Evolutionary conservation across 202 grass and related monocot species (phyloP).

Genomic region (Sporobolus alterniflorus): DNA sequence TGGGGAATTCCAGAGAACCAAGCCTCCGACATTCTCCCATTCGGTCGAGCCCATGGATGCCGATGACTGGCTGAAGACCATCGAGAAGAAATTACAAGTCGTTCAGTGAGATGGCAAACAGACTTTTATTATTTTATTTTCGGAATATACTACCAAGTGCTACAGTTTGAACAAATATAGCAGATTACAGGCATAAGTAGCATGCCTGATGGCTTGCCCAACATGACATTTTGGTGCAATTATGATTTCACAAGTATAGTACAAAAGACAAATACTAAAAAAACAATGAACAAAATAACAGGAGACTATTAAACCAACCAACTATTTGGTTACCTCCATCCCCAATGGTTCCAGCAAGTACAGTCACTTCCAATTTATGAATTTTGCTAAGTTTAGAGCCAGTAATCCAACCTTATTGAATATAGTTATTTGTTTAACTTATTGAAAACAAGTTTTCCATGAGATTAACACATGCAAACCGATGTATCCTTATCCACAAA

Average conservation of each 20-base stretch:
- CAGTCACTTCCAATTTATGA: background rate
- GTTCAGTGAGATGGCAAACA: background rate
- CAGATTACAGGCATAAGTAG: background rate
- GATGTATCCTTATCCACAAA: background rate
- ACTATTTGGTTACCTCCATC: background rate
- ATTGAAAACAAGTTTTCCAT: background rate
- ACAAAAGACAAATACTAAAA: slow-evolving; percentile 9
- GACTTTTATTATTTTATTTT: background rate
- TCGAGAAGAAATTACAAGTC: background rate
- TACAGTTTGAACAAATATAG: background rate
- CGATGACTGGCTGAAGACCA: too few relatives aligned
- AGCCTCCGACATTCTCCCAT: too few relatives aligned
- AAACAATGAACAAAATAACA: background rate
- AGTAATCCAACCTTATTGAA: background rate
- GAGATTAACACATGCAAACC: background rate
- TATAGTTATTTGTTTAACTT: background rate
- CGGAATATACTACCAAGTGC: background rate
- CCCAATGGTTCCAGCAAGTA: background rate
- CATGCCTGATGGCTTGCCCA: background rate
- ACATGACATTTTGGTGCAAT: background rate
- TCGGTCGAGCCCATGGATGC: too few relatives aligned
- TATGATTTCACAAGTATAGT: background rate
- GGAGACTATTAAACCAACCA: background rate
- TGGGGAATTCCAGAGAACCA: too few relatives aligned
- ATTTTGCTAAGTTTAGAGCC: background rate